Percentiles rank a stretch among this genome's conserved stretches.
These are phyloP conservation scores for Ceratobasidium sp. DNA, from an alignment of 1,284 basidiomycete genomes.

Conservation along the genomic window DNA sequence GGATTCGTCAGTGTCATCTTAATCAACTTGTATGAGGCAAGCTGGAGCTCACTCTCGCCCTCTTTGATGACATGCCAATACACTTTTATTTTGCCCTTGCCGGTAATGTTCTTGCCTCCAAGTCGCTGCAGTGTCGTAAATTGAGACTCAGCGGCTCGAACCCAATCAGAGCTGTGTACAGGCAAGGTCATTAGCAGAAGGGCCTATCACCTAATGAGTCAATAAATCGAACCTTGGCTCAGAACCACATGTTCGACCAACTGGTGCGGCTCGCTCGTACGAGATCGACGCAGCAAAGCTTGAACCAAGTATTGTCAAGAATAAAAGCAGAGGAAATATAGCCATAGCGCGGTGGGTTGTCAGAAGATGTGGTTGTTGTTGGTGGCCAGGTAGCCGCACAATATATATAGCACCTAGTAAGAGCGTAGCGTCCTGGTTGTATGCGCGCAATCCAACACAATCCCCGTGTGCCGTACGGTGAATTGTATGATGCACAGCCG, in stretches of 20 bases:
- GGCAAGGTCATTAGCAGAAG: too few relatives aligned
- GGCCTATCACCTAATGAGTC: background rate
- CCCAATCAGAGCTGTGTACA: background rate
- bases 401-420: background rate
- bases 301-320: background rate
- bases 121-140: background rate
- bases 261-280: background rate
- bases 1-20: background rate
- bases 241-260: constrained; percentile 15
- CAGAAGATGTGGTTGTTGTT: background rate
- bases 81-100: constrained; percentile 17
- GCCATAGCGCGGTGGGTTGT: background rate
- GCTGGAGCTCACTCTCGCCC: constrained; percentile 33
- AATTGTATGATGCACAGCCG: constrained; percentile 10
- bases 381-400: background rate
- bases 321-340: background rate
- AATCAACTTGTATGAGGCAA: background rate
- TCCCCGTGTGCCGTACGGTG: too few relatives aligned
- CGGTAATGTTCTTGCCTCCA: background rate
- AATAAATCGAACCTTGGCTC: constrained; percentile 13
- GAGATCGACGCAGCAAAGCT: background rate
- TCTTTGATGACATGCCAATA: constrained; percentile 46
- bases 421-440: too few relatives aligned
- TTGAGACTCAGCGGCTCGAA: constrained; percentile 26
- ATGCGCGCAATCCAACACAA: too few relatives aligned